Base-by-base conservation (phyloP, 1,284 basidiomycete genomes). In the Ustilago trichophora region DNA sequence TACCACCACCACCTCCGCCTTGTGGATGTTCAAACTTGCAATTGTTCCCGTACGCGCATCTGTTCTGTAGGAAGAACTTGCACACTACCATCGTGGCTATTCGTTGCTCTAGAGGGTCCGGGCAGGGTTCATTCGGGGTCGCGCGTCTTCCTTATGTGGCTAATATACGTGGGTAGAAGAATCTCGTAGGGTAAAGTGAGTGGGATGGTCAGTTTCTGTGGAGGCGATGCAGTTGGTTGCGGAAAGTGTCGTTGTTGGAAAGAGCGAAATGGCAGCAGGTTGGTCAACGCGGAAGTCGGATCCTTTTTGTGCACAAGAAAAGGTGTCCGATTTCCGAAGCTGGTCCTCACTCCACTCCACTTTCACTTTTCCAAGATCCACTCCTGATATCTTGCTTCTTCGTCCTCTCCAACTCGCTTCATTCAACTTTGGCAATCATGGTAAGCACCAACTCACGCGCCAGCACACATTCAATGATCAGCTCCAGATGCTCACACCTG, bases 21-120 rank as follows among this genome's bases (percentile, higher is more conserved):
- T 65, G 62, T 4, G 62, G 62, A 35, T 70, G 67, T 32, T 71
- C 68, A 27, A 71, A 71, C 45, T 71, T 71, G 63, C 68, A 71
- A 31, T 71, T 71, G 63, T 71, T 63, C 33, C 68, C 68, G 52
- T 66, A 71, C 2, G 68, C 68, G 46, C 68, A 71, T 37, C 68
- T 15, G 43, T 62, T 57, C 45, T 71, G 68, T 4, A 62, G 54
- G 48, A 71, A 71, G 58, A 66, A 71, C 48, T 59, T 71, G 63
- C 68, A 71, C n/a, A 71, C 63, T 13, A 62, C 59, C 68, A 71
- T 71, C 19, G 13, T 54, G 26, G 29, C 13, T 19, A 31, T 8
- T 16, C 35, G 19, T 37, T 9, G 16, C 32, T 33, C 16, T 33
- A 33, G 32, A 33, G 16, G 32, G 15, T 10, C 32, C 32, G 6